Percentiles rank a stretch among this genome's conserved stretches.
Evolutionary conservation across 1,284 basidiomycete species (phyloP).

Genomic region (Ceratobasidium sp.): DNA sequence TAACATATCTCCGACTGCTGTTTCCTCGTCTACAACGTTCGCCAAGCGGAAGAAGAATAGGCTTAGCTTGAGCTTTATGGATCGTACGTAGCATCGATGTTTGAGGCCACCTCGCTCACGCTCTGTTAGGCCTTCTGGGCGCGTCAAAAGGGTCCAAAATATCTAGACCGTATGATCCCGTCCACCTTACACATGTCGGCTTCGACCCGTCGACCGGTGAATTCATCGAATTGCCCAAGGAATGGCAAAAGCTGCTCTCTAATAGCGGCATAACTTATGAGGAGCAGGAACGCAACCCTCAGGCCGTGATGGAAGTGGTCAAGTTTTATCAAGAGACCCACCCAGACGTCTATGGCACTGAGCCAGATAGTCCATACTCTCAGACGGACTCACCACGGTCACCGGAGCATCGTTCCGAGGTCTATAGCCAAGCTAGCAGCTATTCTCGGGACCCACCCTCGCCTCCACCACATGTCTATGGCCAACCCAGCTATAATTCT

Average conservation of each 20-base stretch:
- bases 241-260: constrained; percentile 95
- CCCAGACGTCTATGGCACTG: constrained; percentile 50
- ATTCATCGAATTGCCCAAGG: constrained; percentile 97
- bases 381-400: too few relatives aligned
- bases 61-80: constrained; percentile 81
- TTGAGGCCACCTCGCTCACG: neutral
- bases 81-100: constrained; percentile 43
- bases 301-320: constrained; percentile 98
- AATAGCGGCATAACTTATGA: constrained; percentile 95
- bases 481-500: too few relatives aligned
- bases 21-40: neutral
- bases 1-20: too few relatives aligned
- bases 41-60: constrained; percentile 77
- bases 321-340: constrained; percentile 92
- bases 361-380: neutral
- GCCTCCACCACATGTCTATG: too few relatives aligned
- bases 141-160: constrained; percentile 91
- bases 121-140: constrained; percentile 76
- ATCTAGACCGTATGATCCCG: constrained; percentile 96
- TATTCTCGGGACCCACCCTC: neutral
- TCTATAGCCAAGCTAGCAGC: too few relatives aligned
- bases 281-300: constrained; percentile 98
- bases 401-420: too few relatives aligned
- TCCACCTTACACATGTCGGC: constrained; percentile 98
- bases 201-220: constrained; percentile 99